phyloP scores from a whole-genome alignment of 1,284 basidiomycete species.

The Papiliotrema flavescens region DNA sequence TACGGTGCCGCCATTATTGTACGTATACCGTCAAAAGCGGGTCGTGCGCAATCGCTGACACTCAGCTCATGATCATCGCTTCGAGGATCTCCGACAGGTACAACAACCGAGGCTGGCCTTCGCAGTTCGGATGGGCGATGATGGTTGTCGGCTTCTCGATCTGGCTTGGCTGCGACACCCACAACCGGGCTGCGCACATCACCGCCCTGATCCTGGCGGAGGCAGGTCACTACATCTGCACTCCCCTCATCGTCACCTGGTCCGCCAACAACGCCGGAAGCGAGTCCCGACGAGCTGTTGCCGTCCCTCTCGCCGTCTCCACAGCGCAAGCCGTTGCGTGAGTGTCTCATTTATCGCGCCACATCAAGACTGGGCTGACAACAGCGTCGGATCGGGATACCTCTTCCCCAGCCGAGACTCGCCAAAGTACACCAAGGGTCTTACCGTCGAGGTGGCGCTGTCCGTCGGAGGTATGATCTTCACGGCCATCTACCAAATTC shows the following conservation, averaged over 20 bases:
- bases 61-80: constrained; percentile 5
- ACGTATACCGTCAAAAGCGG: background rate
- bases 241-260: constrained; percentile 8
- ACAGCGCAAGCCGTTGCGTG: constrained; percentile 10
- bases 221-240: background rate
- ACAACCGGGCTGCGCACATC: background rate
- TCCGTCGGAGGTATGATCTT: constrained; percentile 7
- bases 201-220: background rate
- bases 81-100: constrained; percentile 1
- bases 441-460: constrained; percentile 12
- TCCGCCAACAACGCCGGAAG: constrained; percentile 16
- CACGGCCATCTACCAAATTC: constrained; percentile 5
- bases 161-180: background rate
- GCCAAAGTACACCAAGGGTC: constrained; percentile 19
- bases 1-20: constrained; percentile 11
- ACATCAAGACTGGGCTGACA: background rate
- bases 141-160: constrained; percentile 1
- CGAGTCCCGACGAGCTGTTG: constrained; percentile 9
- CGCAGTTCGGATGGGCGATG: background rate
- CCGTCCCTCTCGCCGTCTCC: constrained; percentile 11
- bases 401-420: constrained; percentile 19
- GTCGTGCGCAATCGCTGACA: background rate
- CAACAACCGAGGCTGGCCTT: background rate
- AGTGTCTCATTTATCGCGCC: background rate
- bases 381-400: constrained; percentile 14